phyloP scores from a whole-genome alignment of 805 yeast species.

The Blastobotrys americana region DNA sequence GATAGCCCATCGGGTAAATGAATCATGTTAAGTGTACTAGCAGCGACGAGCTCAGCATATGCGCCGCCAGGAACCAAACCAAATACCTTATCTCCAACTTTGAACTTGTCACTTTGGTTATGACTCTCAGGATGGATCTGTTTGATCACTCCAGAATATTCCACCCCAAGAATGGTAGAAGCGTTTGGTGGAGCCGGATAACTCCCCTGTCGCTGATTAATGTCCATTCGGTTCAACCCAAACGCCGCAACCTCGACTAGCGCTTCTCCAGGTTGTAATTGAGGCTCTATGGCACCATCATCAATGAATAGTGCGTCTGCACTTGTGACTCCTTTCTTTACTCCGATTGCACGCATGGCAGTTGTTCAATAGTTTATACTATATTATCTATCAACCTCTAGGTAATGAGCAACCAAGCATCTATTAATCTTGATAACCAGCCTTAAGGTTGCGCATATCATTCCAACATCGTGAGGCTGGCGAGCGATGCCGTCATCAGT shows the following conservation, averaged over 20 bases:
- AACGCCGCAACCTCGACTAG: conserved; percentile 29
- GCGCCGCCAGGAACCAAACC: conserved; percentile 35
- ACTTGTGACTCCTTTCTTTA: conserved; percentile 25
- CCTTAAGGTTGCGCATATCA: too few relatives aligned
- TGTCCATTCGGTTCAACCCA: conserved; percentile 33
- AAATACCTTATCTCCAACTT: conserved; percentile 31
- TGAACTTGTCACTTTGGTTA: conserved; percentile 15
- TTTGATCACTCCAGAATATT: conserved; percentile 31
- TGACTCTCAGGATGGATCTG: conserved; percentile 12
- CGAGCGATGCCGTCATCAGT: too few relatives aligned
- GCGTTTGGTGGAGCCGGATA: conserved; percentile 30
- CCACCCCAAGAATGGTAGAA: conserved; percentile 31
- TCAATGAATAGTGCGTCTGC: conserved; percentile 25
- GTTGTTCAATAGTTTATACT: too few relatives aligned
- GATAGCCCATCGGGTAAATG: conserved; percentile 23
- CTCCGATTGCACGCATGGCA: conserved; percentile 26
- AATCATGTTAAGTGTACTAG: conserved; percentile 22
- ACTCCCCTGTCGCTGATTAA: conserved; percentile 25
- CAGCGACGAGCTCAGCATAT: conserved; percentile 31
- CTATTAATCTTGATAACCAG: too few relatives aligned
- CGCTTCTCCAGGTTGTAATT: conserved; percentile 21
- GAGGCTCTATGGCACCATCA: conserved; percentile 19
- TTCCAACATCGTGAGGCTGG: too few relatives aligned
- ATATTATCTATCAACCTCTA: too few relatives aligned
- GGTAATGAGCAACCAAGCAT: too few relatives aligned